Evolutionary conservation across 352 stramenopile genomes (phyloP), one percentile per base, ranked within the genome.

Genomic region (Globisporangium yorkense): DNA sequence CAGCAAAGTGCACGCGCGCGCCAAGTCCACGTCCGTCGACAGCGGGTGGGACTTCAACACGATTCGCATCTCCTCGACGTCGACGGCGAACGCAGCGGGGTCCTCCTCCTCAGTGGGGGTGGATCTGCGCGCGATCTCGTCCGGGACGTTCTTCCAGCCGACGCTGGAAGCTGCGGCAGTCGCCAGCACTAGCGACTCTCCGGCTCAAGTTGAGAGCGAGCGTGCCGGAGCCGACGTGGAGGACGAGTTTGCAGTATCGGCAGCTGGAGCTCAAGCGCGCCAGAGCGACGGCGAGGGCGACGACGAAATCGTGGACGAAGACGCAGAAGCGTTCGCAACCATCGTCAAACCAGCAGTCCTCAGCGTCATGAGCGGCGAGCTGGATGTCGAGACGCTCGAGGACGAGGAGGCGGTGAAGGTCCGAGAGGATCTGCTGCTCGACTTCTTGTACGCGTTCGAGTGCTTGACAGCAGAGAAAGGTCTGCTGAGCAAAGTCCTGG

Each of bases 341-440:
- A 75, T 90, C 35, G 71, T 94, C 52, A 92, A 94, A 51, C 84
- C 84, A 35, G 84, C 84, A 8, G 77, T 94, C 24, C 88, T 88
- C 44, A 81, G 91, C 15, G 75, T 92, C 7, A 43, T 90, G 35
- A 71, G 88, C 31, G 70, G 74, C 33, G 62, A 77, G 27, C 35
- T 85, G 18, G 68, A 79, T 52, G 49, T 51, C 18, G 56, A 58
- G 33, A 24, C 51, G 29, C 41, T 63, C 8, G 57, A 56, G 16
- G 37, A 56, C 52, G 68, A 66, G 18, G 64, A 56, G 7, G 72
- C 78, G 13, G 68, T 70, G 13, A 80, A 89, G 37, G 54, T 66
- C 10, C 71, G 74, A 59, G 80, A 94, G 46, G 81, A 92, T 54
- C 56, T 88, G 35, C 62, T 94, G 2, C 86, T 94, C 46, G 83